phyloP scores from a whole-genome alignment of 768 basidiomycete species.

The Trametes villosa region DNA sequence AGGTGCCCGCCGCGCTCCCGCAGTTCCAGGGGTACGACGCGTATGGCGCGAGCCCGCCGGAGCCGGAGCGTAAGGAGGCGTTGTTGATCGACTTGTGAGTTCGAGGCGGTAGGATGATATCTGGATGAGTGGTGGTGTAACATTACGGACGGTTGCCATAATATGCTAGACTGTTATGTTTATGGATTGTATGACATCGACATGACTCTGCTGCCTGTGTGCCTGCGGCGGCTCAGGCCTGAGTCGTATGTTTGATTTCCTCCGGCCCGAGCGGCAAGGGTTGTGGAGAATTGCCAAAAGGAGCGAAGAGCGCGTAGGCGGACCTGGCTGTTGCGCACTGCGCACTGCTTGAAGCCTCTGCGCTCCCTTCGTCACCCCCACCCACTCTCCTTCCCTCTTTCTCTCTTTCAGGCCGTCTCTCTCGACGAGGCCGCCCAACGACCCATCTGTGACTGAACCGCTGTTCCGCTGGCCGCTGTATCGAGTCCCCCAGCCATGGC shows the following conservation, averaged over 20 bases:
- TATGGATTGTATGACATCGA: conserved; percentile 12
- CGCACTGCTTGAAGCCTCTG: not conserved
- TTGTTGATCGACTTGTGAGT: conserved; percentile 48
- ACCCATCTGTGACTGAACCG: not conserved
- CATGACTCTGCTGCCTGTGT: not conserved
- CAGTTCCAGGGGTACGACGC: conserved; percentile 48
- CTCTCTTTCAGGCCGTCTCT: not conserved
- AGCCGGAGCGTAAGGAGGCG: conserved; percentile 68
- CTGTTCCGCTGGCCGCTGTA: not conserved
- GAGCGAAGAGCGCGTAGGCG: conserved; percentile 15
- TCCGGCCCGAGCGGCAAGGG: not conserved
- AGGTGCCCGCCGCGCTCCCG: conserved; percentile 62
- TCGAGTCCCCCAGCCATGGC: conserved; percentile 16
- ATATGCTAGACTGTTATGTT: conserved; percentile 14
- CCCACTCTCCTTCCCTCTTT: not conserved
- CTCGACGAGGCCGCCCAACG: not conserved
- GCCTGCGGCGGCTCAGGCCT: not conserved
- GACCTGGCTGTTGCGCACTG: conserved; percentile 12
- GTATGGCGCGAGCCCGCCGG: conserved; percentile 54
- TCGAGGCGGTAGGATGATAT: too few species aligned
- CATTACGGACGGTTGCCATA: conserved; percentile 15
- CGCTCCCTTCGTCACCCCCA: not conserved
- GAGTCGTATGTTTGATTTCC: not conserved
- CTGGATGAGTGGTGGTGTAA: too few species aligned
- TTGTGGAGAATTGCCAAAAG: conserved; percentile 11